A percentile compares a stretch with the other conserved stretches of the same genome.
Conservation (phyloP, 192 early-diverging fungal genomes). For the Irineochytrium annulatum region DNA sequence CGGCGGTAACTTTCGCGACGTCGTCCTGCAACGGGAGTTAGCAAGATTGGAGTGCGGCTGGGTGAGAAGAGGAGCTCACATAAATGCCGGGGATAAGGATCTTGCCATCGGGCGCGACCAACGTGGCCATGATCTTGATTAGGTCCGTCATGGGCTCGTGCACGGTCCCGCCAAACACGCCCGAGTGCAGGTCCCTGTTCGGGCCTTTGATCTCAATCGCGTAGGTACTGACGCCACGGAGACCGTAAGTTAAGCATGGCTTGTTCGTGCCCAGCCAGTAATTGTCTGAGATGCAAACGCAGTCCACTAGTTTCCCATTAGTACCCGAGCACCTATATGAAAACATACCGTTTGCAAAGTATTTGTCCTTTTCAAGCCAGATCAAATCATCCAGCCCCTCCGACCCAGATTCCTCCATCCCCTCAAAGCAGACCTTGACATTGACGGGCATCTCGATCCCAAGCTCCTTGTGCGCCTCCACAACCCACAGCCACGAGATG, state of each 20-base stretch:
- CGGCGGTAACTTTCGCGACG: conserved; percentile 76
- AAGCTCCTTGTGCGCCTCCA: conserved; percentile 87
- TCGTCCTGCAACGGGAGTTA: conserved; percentile 60
- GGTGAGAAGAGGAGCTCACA: conserved; percentile 10
- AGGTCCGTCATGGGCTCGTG: conserved; percentile 99
- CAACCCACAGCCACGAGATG: conserved; percentile 94
- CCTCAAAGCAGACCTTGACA: conserved; percentile 96
- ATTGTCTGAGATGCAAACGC: conserved; percentile 79
- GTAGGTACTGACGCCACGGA: conserved; percentile 76
- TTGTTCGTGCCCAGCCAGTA: conserved; percentile 90
- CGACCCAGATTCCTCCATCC: conserved; percentile 87
- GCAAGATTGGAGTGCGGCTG: neutral
- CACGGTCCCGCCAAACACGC: conserved; percentile 80
- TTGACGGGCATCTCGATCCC: conserved; percentile 92
- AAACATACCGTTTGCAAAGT: conserved; percentile 71
- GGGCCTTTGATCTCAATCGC: conserved; percentile 69
- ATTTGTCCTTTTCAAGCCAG: conserved; percentile 75
- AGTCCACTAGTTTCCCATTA: too few relatives aligned
- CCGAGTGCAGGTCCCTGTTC: conserved; percentile 90
- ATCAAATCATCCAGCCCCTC: conserved; percentile 95
- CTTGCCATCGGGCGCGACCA: conserved; percentile 80
- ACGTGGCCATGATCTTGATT: conserved; percentile 71
- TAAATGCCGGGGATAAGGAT: conserved; percentile 88
- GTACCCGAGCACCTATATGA: neutral
- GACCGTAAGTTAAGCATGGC: conserved; percentile 97